Evolutionary conservation across 345 rosid genomes (phyloP).

Genomic region (Populus pruinosa): DNA sequence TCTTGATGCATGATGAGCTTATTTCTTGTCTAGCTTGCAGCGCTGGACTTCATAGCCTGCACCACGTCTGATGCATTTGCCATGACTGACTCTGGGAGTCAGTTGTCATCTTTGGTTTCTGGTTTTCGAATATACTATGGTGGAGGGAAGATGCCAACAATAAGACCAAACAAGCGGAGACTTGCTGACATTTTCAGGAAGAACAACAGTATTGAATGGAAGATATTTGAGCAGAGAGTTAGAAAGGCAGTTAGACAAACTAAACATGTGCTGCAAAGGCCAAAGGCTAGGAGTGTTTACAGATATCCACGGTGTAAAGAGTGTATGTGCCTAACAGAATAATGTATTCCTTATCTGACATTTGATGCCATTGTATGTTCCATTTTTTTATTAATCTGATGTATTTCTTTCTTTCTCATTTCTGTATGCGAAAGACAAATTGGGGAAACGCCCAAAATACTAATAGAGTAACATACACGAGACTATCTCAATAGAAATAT

Average conservation of each 20-base stretch:
- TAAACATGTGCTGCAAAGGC: constrained; percentile 71
- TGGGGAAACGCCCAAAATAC: not conserved
- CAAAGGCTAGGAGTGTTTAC: constrained; percentile 80
- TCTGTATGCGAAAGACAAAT: not conserved
- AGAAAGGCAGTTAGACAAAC: constrained; percentile 92
- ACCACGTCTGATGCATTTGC: constrained; percentile 84
- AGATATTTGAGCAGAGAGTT: constrained; percentile 81
- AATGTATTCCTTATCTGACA: not conserved
- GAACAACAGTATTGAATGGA: constrained; percentile 82
- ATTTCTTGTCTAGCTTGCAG: constrained; percentile 60
- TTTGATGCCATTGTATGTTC: not conserved
- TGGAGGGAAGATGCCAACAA: constrained; percentile 90
- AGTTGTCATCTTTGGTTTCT: constrained; percentile 78
- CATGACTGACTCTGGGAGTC: constrained; percentile 98
- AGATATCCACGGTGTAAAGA: constrained; percentile 81
- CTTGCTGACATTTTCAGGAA: constrained; percentile 63
- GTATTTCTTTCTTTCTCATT: not conserved
- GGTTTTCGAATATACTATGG: constrained; percentile 83
- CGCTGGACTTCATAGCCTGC: constrained; percentile 89
- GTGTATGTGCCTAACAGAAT: constrained; percentile 61
- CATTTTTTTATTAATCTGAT: not conserved
- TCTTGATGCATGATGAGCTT: not conserved
- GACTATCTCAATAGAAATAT: not conserved
- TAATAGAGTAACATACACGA: not conserved
- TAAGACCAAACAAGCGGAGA: constrained; percentile 78